Evolutionary conservation across 768 basidiomycete genomes (phyloP).

Genomic region (Tricholomella constricta): DNA sequence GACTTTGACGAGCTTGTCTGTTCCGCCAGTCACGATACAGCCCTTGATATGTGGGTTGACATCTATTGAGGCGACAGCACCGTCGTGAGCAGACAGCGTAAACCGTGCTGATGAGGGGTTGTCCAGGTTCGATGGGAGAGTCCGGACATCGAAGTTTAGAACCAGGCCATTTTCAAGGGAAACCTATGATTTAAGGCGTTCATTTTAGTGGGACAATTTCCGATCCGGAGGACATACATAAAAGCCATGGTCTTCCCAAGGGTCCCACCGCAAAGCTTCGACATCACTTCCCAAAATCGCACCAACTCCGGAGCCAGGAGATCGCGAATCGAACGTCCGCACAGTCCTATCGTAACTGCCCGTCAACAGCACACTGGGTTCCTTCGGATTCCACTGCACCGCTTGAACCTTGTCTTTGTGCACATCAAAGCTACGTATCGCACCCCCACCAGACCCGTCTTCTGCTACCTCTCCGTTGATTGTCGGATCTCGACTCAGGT

Average conservation of each 20-base stretch:
- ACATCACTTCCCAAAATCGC: slow-evolving; percentile 89
- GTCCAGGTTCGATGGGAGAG: slow-evolving; percentile 69
- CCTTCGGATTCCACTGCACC: slow-evolving; percentile 91
- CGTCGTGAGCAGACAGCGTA: slow-evolving; percentile 92
- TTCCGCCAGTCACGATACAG: slow-evolving; percentile 91
- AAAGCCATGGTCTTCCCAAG: slow-evolving; percentile 86
- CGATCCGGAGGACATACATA: slow-evolving; percentile 56
- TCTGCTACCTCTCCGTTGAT: slow-evolving; percentile 28
- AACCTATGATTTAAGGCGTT: slow-evolving; percentile 52
- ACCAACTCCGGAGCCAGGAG: slow-evolving; percentile 81
- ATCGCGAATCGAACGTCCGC: slow-evolving; percentile 89
- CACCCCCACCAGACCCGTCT: slow-evolving; percentile 54
- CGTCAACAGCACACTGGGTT: slow-evolving; percentile 88
- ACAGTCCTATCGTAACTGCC: slow-evolving; percentile 96
- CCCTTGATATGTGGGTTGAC: slow-evolving; percentile 89
- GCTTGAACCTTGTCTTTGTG: slow-evolving; percentile 96
- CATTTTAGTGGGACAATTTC: not conserved
- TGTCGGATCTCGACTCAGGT: slow-evolving; percentile 72
- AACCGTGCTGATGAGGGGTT: slow-evolving; percentile 72
- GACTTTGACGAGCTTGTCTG: slow-evolving; percentile 93
- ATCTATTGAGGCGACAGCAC: slow-evolving; percentile 85
- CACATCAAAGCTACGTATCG: slow-evolving; percentile 82
- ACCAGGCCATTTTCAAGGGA: slow-evolving; percentile 94
- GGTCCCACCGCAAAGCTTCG: slow-evolving; percentile 94
- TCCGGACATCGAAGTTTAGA: slow-evolving; percentile 88